These are phyloP conservation scores for Candida verbasci DNA, from an alignment of 805 yeast species.

Conservation along the genomic window DNA sequence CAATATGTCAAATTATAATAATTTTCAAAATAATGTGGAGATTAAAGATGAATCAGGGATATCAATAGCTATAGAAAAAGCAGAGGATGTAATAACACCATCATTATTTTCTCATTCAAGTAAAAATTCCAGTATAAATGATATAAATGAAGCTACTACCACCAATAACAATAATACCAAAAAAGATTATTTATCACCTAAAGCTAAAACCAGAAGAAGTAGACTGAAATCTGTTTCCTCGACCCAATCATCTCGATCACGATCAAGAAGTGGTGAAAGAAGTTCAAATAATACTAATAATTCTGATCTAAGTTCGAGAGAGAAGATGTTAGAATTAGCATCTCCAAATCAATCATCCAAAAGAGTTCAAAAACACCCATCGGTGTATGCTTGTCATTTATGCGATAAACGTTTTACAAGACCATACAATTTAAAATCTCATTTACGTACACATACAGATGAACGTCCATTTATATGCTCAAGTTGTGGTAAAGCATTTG, in stretches of 20 bases:
- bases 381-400: slow-evolving; percentile 70
- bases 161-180: slow-evolving; percentile 3
- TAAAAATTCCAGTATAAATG: slow-evolving; percentile 26
- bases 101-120: slow-evolving; percentile 51
- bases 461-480: slow-evolving; percentile 74
- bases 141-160: background rate
- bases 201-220: background rate
- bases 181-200: slow-evolving; percentile 3
- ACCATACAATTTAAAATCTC: slow-evolving; percentile 90
- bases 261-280: slow-evolving; percentile 7
- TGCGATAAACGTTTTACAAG: slow-evolving; percentile 88
- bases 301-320: slow-evolving; percentile 32
- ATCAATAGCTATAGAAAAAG: slow-evolving; percentile 19
- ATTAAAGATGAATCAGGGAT: slow-evolving; percentile 11
- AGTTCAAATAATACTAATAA: slow-evolving; percentile 22
- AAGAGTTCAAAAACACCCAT: slow-evolving; percentile 66
- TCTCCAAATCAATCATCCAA: slow-evolving; percentile 49
- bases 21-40: slow-evolving; percentile 10
- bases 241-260: slow-evolving; percentile 14
- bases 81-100: slow-evolving; percentile 46
- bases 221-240: background rate
- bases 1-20: slow-evolving; percentile 15
- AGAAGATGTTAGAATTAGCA: slow-evolving; percentile 64
- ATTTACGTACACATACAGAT: slow-evolving; percentile 83
- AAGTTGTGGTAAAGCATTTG: slow-evolving; percentile 74